phyloP scores from a whole-genome alignment of 495 filamentous ascomycete genomes.

The Parachaetomium inaequale region DNA sequence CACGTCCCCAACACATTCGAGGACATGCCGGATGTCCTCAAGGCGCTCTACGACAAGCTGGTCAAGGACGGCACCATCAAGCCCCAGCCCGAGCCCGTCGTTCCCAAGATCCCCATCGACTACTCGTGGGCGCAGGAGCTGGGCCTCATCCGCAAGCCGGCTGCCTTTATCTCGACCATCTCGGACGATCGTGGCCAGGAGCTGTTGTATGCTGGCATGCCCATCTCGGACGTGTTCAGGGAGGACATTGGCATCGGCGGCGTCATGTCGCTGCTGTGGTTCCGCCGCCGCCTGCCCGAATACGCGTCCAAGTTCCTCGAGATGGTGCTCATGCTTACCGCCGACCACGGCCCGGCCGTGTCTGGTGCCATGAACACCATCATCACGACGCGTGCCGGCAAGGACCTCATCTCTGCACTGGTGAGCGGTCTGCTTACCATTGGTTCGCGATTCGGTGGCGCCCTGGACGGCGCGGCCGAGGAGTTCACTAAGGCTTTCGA shows the following conservation, averaged over 20 bases:
- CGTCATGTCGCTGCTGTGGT: slow-evolving; percentile 99
- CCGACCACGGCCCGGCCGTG: slow-evolving; percentile 97
- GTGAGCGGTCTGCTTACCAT: slow-evolving; percentile 97
- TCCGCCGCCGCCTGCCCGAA: slow-evolving; percentile 93
- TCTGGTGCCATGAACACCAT: slow-evolving; percentile 99
- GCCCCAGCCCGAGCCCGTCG: slow-evolving; percentile 81
- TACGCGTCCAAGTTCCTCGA: slow-evolving; percentile 98
- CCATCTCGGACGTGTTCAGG: slow-evolving; percentile 97
- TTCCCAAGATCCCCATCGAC: slow-evolving; percentile 99
- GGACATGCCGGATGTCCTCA: slow-evolving; percentile 77
- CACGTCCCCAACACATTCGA: slow-evolving; percentile 92
- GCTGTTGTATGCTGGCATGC: slow-evolving; percentile 97
- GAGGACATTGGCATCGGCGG: slow-evolving; percentile 99
- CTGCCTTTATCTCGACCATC: slow-evolving; percentile 99
- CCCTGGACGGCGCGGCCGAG: slow-evolving; percentile 94
- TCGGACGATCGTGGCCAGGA: slow-evolving; percentile 99
- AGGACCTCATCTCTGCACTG: slow-evolving; percentile 93
- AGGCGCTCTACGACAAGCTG: slow-evolving; percentile 76
- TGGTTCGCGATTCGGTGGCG: slow-evolving; percentile 96
- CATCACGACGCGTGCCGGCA: slow-evolving; percentile 97
- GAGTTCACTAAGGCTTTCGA: slow-evolving; percentile 98
- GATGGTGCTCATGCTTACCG: slow-evolving; percentile 99
- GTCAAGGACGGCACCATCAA: slow-evolving; percentile 78
- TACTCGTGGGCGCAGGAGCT: slow-evolving; percentile 99
- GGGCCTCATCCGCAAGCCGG: slow-evolving; percentile 97